Evolutionary conservation across 2,329 filamentous ascomycete genomes (phyloP), one percentile per base, ranked within the genome.

Genomic region (Apiospora saccharicola): DNA sequence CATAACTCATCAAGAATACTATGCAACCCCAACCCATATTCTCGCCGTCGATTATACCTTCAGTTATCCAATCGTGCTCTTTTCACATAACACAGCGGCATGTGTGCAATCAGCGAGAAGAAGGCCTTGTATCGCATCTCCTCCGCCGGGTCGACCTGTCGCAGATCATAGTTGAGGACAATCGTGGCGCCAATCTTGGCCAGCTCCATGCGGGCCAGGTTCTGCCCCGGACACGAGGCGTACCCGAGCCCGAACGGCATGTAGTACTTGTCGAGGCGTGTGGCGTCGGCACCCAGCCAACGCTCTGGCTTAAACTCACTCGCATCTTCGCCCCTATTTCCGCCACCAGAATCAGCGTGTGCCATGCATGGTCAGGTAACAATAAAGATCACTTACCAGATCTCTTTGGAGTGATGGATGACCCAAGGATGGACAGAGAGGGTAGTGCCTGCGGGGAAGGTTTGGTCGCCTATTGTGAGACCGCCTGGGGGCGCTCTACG

Each of bases 151-250:
- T 75, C 68, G 10, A 76, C 73, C 67, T 74, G 75, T 10, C 73
- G 67, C 8, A 75, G 37, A 5, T 75, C n/a, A 19, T 74, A 76
- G 70, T 76, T 72, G 2, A 75, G 72, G 22, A 76, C 68, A 13
- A 76, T 41, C 3, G 75, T 73, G 14, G 75, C 75, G n/a, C 53
- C 24, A 26, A 76, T 71, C 68, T 76, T 76, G 26, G 71, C 72
- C 12, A 76, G 30, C 30, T 76, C 70, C 24, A 76, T 73, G 4
- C 70, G 73, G 13, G 75, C 75, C 44, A 75, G 34, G 49, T 73
- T 57, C 30, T 75, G 75, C 1, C 75, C 75, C 1, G 74, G 74
- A 34, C 75, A 76, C 4, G 72, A 72, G 2, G 70, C 70, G 61
- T 74, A 75, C 1, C 75, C 75, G 2, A 70, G 69, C 49, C 73